Evolutionary conservation across 2,329 filamentous ascomycete species (phyloP).

Genomic region (Eutypella sp.): DNA sequence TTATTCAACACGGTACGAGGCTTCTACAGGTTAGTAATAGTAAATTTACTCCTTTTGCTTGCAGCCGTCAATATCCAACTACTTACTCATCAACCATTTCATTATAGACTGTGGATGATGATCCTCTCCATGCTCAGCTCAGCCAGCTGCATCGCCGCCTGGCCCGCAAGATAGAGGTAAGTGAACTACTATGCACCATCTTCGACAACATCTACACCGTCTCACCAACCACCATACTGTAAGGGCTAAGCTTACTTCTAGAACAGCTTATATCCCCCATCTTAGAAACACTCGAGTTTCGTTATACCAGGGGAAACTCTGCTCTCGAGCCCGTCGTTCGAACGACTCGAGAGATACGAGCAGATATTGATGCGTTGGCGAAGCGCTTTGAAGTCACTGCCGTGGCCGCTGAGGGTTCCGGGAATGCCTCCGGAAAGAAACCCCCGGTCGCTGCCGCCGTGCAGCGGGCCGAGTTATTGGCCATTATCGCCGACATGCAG

Average conservation of each 20-base stretch:
- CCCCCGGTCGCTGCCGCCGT: slow-evolving; percentile 46
- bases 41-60: not conserved
- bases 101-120: slow-evolving; percentile 60
- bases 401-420: slow-evolving; percentile 49
- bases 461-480: slow-evolving; percentile 59
- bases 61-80: not conserved
- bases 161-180: slow-evolving; percentile 77
- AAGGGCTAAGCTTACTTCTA: not conserved
- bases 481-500: slow-evolving; percentile 72
- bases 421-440: slow-evolving; percentile 35
- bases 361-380: slow-evolving; percentile 77
- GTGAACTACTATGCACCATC: slow-evolving; percentile 17
- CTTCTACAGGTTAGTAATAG: slow-evolving; percentile 55
- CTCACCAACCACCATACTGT: not conserved
- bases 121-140: slow-evolving; percentile 63
- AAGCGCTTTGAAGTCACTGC: slow-evolving; percentile 68
- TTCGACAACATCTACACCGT: slow-evolving; percentile 3
- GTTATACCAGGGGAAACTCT: slow-evolving; percentile 45
- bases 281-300: slow-evolving; percentile 34
- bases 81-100: not conserved
- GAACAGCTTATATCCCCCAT: slow-evolving; percentile 27
- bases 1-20: slow-evolving; percentile 74
- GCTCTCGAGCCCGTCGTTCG: slow-evolving; percentile 77
- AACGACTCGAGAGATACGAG: slow-evolving; percentile 76
- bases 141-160: slow-evolving; percentile 66